phyloP scores from a whole-genome alignment of 1,284 basidiomycete genomes.

The Tremellales sp. region DNA sequence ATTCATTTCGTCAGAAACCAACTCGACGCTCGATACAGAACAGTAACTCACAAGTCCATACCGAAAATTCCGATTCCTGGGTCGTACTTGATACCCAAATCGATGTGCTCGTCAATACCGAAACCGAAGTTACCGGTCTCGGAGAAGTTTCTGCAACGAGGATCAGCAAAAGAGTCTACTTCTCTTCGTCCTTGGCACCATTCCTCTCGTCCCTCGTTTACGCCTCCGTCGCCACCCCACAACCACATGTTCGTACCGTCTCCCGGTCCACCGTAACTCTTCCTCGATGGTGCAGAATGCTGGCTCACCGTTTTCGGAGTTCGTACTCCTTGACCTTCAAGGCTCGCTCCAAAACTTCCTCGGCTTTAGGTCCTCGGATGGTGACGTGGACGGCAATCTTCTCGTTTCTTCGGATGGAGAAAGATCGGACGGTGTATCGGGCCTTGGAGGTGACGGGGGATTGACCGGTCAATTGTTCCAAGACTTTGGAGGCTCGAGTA shows the following conservation, averaged over 20 bases:
- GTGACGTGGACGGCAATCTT: constrained; percentile 99
- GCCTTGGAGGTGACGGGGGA: constrained; percentile 99
- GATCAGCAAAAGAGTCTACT: too few species aligned
- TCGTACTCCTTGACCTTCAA: constrained; percentile 99
- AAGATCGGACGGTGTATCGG: constrained; percentile 98
- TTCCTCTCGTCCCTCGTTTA: too few species aligned
- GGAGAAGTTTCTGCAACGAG: constrained; percentile 94
- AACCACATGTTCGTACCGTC: too few species aligned
- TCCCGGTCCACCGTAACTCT: too few species aligned
- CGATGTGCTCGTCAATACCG: constrained; percentile 98
- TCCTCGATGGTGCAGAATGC: background rate
- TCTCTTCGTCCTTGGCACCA: too few species aligned
- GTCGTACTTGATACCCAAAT: constrained; percentile 97
- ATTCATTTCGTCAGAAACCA: too few species aligned
- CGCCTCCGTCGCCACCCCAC: too few species aligned
- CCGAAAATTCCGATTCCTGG: constrained; percentile 96
- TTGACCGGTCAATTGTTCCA: constrained; percentile 99
- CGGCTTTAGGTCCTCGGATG: constrained; percentile 98
- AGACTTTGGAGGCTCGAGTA: constrained; percentile 97
- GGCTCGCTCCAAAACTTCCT: constrained; percentile 98
- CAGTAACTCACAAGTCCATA: constrained; percentile 69
- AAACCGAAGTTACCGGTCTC: constrained; percentile 98
- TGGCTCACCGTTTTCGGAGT: constrained; percentile 56
- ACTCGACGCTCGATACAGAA: background rate
- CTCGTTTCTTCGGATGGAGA: constrained; percentile 99